Percentiles rank a stretch among this genome's conserved stretches.
phyloP scores from a whole-genome alignment of 2,329 filamentous ascomycete species.

The Cercospora janseana region DNA sequence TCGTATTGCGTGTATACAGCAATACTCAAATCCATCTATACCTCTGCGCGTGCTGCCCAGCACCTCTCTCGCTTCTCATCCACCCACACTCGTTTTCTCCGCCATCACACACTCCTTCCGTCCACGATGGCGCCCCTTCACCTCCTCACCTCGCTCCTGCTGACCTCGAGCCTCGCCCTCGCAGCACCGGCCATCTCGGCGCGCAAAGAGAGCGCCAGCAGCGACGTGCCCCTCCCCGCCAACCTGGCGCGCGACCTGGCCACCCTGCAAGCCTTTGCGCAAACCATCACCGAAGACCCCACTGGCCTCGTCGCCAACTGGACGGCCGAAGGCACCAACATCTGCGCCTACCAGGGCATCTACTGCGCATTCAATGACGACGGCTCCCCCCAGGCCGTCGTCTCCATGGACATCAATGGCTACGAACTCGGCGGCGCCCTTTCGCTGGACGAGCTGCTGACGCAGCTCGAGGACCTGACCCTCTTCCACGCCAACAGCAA shows the following conservation, averaged over 20 bases:
- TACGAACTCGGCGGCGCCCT: slow-evolving; percentile 10
- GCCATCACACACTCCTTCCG: too few species aligned
- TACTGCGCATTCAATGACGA: slow-evolving; percentile 1
- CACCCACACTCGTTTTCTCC: too few species aligned
- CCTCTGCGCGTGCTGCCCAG: too few species aligned
- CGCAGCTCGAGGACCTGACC: slow-evolving; percentile 15
- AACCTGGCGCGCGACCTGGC: slow-evolving; percentile 14
- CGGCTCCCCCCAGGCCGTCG: neutral
- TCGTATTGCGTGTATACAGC: too few species aligned
- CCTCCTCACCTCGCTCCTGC: too few species aligned
- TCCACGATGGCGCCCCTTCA: too few species aligned
- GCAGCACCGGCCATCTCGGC: slow-evolving; percentile 3
- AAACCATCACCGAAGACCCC: slow-evolving; percentile 17
- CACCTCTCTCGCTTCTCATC: too few species aligned
- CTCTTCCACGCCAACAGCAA: slow-evolving; percentile 22
- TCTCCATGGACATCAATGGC: slow-evolving; percentile 7
- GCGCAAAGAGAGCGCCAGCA: neutral
- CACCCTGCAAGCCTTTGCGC: slow-evolving; percentile 16
- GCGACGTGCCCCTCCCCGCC: neutral
- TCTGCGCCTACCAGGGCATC: slow-evolving; percentile 14
- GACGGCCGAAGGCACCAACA: slow-evolving; percentile 12
- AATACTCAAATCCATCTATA: too few species aligned
- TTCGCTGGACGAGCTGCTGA: slow-evolving; percentile 10
- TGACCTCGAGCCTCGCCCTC: slow-evolving; percentile 4
- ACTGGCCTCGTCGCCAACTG: slow-evolving; percentile 9